These are phyloP conservation scores for Blastomyces silverae DNA, from an alignment of 2,329 filamentous ascomycete species.

Conservation along the genomic window DNA sequence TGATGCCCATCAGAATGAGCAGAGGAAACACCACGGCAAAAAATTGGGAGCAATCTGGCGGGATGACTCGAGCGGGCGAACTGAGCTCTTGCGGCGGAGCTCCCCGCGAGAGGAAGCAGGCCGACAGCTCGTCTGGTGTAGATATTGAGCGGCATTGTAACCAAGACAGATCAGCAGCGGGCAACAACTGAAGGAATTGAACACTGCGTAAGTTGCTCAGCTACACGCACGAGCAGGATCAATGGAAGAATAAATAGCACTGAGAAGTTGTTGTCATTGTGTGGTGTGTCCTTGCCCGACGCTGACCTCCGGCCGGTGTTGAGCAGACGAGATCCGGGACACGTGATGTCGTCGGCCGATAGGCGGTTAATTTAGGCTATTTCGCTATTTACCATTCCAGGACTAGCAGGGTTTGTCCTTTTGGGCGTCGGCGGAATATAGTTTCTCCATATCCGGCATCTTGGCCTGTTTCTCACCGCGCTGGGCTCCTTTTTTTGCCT, in stretches of 20 bases:
- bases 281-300: too few species aligned
- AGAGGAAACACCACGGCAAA: constrained; percentile 37
- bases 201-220: neutral
- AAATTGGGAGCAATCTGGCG: constrained; percentile 24
- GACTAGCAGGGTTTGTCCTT: neutral
- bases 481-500: neutral
- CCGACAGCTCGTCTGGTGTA: constrained; percentile 33
- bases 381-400: neutral
- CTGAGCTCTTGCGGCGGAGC: constrained; percentile 26
- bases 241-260: neutral
- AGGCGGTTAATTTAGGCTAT: neutral
- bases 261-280: neutral
- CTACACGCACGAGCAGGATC: neutral
- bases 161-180: neutral
- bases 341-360: constrained; percentile 3
- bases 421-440: neutral
- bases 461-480: neutral
- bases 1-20: constrained; percentile 39
- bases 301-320: neutral
- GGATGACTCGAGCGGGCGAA: constrained; percentile 22
- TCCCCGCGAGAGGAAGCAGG: constrained; percentile 31
- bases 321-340: neutral
- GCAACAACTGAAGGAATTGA: neutral
- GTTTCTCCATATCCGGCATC: neutral
- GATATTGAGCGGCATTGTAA: constrained; percentile 34